Evolutionary conservation across 108 stramenopile genomes (phyloP), one percentile per base, ranked within the genome.

Genomic region (Cyclostephanos invisitatus): DNA sequence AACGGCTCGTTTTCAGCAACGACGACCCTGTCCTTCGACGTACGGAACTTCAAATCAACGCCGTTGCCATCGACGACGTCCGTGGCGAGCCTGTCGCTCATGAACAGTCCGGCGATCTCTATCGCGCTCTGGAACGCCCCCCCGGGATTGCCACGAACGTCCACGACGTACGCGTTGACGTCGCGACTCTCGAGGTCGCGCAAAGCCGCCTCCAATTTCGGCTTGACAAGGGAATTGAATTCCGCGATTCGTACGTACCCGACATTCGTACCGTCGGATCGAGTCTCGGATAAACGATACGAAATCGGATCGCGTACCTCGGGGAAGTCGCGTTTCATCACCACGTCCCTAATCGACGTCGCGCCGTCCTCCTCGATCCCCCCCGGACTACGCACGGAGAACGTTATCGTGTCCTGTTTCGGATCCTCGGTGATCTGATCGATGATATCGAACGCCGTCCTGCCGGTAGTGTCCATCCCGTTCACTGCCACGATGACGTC

Each of bases 121-220:
- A 98, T 85, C 10, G 98, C 98, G 12, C 82, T 80, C 73, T 98
- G 97, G 64, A 98, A 96, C 21, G 95, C 92, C 20, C 98, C 98
- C 5, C 98, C 98, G 10, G 87, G 84, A 67, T 97, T 98, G 1
- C 86, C 85, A 51, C 98, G 66, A 3, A 97, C 70, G 84, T 98
- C 98, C 9, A 96, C 54, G 0, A 96, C 90, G 53, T 76, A 92
- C 20, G 93, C 96, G 62, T 93, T 90, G 29, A 88, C 96, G 36
- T 89, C 87, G 36, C 90, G 79, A 12, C 61, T 64, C 62, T 90
- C 83, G 54, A 97, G 73, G 65, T 89, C 83, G 15, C 61, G 53
- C 20, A 98, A 62, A 3, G 96, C 96, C 38, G 90, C 83, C 63
- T 89, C 84, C 8, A 93, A 59, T 24, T 75, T 85, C 18, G 90